Evolutionary conservation across 192 early-diverging fungal genomes (phyloP).

Genomic region (Spizellomyces sp.): DNA sequence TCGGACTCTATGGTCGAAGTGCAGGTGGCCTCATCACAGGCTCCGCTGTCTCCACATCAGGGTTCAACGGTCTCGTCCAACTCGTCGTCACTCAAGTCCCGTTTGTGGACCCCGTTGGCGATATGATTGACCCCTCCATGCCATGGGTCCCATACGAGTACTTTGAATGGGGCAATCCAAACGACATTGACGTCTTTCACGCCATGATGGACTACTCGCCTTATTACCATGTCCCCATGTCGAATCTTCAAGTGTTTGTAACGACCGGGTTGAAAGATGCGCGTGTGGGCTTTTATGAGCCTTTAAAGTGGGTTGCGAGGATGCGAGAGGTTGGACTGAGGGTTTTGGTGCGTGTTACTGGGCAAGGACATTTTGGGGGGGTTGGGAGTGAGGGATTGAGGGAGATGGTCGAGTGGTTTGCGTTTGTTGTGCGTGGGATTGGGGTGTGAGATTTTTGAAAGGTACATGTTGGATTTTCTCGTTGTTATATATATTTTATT

Average conservation of each 20-base stretch:
- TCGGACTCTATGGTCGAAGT: slow-evolving; percentile 41
- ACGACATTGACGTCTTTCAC: slow-evolving; percentile 23
- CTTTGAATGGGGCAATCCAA: slow-evolving; percentile 51
- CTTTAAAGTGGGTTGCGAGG: slow-evolving; percentile 85
- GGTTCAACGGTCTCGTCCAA: slow-evolving; percentile 25
- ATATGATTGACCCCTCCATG: slow-evolving; percentile 43
- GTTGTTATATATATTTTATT: too few species aligned
- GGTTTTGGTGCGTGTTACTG: slow-evolving; percentile 19
- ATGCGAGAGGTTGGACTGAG: slow-evolving; percentile 43
- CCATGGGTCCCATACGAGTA: slow-evolving; percentile 51
- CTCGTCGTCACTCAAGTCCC: slow-evolving; percentile 48
- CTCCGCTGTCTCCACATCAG: slow-evolving; percentile 16
- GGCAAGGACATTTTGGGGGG: slow-evolving; percentile 27
- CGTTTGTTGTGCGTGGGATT: slow-evolving; percentile 15
- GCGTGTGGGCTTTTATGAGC: slow-evolving; percentile 81
- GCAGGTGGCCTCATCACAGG: slow-evolving; percentile 52
- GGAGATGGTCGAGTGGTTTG: slow-evolving; percentile 29
- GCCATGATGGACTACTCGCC: slow-evolving; percentile 50
- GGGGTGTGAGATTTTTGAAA: too few species aligned
- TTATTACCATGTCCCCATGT: slow-evolving; percentile 33
- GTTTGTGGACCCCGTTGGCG: slow-evolving; percentile 49
- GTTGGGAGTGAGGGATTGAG: neutral
- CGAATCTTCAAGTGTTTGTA: slow-evolving; percentile 8
- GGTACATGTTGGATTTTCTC: too few species aligned
- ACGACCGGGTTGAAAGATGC: slow-evolving; percentile 76